A percentile compares a stretch with the other conserved stretches of the same genome.
Evolutionary conservation across 495 filamentous ascomycete genomes (phyloP).

Genomic region (Neurospora sp.): DNA sequence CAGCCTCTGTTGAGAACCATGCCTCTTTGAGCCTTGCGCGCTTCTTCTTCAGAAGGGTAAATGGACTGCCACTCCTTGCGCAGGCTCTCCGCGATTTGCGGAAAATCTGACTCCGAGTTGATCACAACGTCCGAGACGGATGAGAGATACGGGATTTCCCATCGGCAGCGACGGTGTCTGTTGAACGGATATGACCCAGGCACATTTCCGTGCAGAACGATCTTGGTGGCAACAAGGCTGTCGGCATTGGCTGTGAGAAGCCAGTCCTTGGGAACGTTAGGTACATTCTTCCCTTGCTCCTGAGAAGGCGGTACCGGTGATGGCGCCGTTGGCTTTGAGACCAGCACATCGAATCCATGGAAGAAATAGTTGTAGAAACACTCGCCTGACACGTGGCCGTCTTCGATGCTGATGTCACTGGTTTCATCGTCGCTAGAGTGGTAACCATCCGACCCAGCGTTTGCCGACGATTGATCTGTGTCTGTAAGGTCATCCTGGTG

Average conservation of each 20-base stretch:
- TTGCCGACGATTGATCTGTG: constrained; percentile 73
- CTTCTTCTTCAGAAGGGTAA: constrained; percentile 52
- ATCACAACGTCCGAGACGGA: constrained; percentile 24
- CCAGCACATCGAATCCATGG: constrained; percentile 87
- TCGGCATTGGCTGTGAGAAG: constrained; percentile 34
- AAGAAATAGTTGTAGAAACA: constrained; percentile 97
- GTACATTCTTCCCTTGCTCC: constrained; percentile 4
- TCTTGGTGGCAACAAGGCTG: constrained; percentile 73
- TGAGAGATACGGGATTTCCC: constrained; percentile 59
- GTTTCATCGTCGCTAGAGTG: constrained; percentile 53
- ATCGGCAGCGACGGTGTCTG: constrained; percentile 79
- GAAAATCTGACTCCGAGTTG: constrained; percentile 71
- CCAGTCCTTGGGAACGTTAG: constrained; percentile 21
- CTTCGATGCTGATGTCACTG: constrained; percentile 37
- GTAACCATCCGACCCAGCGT: constrained; percentile 62
- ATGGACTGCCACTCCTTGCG: constrained; percentile 61
- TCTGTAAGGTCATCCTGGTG: constrained; percentile 56
- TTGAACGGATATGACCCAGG: constrained; percentile 97
- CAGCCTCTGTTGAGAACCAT: constrained; percentile 87
- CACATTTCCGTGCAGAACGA: constrained; percentile 86
- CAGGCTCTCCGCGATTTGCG: constrained; percentile 54
- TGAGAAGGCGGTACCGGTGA: constrained; percentile 55
- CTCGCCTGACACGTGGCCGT: constrained; percentile 50
- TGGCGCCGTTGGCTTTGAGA: constrained; percentile 61
- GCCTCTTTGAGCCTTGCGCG: constrained; percentile 54